These are phyloP conservation scores for Leishmania guyanensis DNA, from an alignment of 208 protist genomes.

Conservation along the genomic window DNA sequence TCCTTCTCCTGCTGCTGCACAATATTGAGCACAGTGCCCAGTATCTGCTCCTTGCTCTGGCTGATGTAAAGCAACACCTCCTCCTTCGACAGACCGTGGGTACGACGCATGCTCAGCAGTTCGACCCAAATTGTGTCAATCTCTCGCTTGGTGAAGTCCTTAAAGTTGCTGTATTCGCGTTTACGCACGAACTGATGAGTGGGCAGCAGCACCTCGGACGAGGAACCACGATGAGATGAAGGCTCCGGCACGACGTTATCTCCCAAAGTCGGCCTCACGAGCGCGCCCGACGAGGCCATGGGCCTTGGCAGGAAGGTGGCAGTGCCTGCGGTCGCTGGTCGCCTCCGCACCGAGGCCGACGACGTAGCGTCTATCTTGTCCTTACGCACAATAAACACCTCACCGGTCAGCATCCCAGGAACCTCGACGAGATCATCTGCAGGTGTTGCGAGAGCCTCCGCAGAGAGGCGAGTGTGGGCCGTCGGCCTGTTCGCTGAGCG, in stretches of 20 bases:
- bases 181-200: conserved; percentile 60
- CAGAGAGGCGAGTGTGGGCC: background rate
- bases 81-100: conserved; percentile 46
- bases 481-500: background rate
- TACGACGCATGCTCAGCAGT: conserved; percentile 50
- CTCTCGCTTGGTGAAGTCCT: conserved; percentile 59
- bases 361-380: background rate
- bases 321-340: background rate
- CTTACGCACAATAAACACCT: conserved; percentile 32
- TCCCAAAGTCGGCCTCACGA: background rate
- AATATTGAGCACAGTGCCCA: conserved; percentile 26
- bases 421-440: conserved; percentile 11
- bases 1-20: conserved; percentile 43
- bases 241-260: background rate
- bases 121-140: conserved; percentile 72
- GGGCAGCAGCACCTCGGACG: conserved; percentile 45
- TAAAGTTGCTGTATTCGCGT: conserved; percentile 54
- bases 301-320: background rate
- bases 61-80: conserved; percentile 49
- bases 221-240: conserved; percentile 10
- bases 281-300: background rate
- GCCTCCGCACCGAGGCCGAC: conserved; percentile 6
- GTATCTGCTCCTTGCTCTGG: conserved; percentile 41
- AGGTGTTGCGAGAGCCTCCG: background rate
- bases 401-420: conserved; percentile 17